Evolutionary conservation across 2,329 filamentous ascomycete species (phyloP).

Genomic region (Colletotrichum sp.): DNA sequence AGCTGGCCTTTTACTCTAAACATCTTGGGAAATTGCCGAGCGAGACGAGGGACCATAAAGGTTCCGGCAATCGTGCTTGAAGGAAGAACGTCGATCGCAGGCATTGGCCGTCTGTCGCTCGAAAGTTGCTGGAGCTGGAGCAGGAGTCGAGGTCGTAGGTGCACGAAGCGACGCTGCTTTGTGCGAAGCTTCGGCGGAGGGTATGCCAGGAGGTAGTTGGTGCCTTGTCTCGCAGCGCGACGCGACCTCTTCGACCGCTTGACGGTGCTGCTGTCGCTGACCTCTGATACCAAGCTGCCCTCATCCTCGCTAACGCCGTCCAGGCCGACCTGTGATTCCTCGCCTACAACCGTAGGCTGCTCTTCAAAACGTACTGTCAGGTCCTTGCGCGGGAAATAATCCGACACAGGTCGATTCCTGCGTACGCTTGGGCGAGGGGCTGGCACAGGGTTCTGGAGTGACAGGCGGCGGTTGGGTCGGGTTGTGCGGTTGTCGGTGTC

Average conservation of each 20-base stretch:
- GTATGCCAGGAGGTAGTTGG: conserved; percentile 70
- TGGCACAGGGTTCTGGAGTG: conserved; percentile 4
- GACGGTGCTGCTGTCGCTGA: conserved; percentile 51
- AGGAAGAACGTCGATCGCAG: conserved; percentile 76
- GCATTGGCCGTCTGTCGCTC: conserved; percentile 64
- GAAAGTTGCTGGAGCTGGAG: conserved; percentile 75
- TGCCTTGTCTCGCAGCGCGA: conserved; percentile 55
- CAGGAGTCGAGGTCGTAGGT: conserved; percentile 70
- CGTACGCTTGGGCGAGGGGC: conserved; percentile 19
- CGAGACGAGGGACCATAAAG: conserved; percentile 62
- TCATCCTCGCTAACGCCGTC: conserved; percentile 55
- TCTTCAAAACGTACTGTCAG: conserved; percentile 54
- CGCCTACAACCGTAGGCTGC: conserved; percentile 33
- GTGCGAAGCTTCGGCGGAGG: conserved; percentile 64
- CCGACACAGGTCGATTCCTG: conserved; percentile 39
- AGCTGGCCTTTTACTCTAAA: conserved; percentile 69
- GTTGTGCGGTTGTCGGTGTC: not conserved
- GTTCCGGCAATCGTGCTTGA: conserved; percentile 63
- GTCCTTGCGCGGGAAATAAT: conserved; percentile 42
- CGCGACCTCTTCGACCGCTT: conserved; percentile 25
- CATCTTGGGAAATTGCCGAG: conserved; percentile 66
- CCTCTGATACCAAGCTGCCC: conserved; percentile 47
- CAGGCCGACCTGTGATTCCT: not conserved
- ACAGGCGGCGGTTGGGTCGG: conserved; percentile 3
- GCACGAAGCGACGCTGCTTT: conserved; percentile 69